Evolutionary conservation across 2,329 filamentous ascomycete species (phyloP), one percentile per base, ranked within the genome.

Genomic region (Epichloe bromicola): DNA sequence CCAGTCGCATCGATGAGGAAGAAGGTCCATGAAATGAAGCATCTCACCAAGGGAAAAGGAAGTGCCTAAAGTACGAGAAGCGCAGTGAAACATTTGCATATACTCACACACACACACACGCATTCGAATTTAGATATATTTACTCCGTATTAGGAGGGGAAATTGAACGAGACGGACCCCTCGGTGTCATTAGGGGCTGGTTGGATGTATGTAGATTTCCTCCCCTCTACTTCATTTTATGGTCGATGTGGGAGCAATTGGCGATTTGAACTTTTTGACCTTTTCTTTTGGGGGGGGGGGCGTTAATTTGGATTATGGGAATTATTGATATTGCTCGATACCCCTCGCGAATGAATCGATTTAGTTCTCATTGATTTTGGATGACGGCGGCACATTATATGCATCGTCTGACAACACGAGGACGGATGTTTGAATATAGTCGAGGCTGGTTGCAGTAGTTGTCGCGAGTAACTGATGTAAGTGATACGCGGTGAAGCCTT

Each of bases 1-100:
- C 62, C 12, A 61, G 62, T 40, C 59, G 65, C 30, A 69, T 69
- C 48, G 65, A 69, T 41, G 67, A 69, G 55, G 67, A 70, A 51
- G 65, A 64, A 39, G 56, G 60, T 41, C 42, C 39, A 19, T 48
- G 36, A 46, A n/a, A n/a, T 45, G 5, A 5, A 26, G 36, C 19
- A 34, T 39, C 2, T 17, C 19, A 14, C 26, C 3, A 39, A 14
- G 7, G 36, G 34, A 38, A 12, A 47, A 11, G 4, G 7, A 14
- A 26, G 8, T 30, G 3, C 8, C n/a, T 4, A 11, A 11, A 47
- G 15, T 5, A 23, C 30, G 20, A 38, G 45, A 39, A 5, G 36
- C 20, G 34, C 34, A 20, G 15, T 11, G 34, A 36, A 19, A 17
- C 26, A 5, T 23, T 23, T 3, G 34, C 14, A 47, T 26, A 30